Conservation (phyloP, 2,329 filamentous ascomycete genomes). For the Parascedosporium putredinis region DNA sequence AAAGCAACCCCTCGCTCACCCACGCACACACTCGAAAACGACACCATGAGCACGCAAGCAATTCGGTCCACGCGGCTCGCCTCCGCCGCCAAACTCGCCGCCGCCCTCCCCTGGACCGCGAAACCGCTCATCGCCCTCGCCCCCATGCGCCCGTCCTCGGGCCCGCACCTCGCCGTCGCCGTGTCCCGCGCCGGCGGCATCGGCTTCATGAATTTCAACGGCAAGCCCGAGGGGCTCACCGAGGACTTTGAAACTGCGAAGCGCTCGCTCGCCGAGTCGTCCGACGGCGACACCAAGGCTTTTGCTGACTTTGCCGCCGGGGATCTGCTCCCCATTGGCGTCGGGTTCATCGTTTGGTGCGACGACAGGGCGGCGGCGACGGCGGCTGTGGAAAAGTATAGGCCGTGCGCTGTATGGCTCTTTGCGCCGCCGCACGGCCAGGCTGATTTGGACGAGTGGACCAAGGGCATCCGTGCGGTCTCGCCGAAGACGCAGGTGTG, state of each 20-base stretch:
- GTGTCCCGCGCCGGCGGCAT: constrained; percentile 64
- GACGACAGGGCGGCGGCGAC: constrained; percentile 23
- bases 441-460: constrained; percentile 4
- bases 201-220: constrained; percentile 33
- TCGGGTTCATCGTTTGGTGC: constrained; percentile 37
- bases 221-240: constrained; percentile 20
- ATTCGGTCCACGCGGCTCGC: neutral
- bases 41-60: neutral
- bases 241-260: constrained; percentile 21
- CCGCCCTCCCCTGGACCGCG: constrained; percentile 11
- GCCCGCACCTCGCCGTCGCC: constrained; percentile 44
- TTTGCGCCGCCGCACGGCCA: constrained; percentile 31
- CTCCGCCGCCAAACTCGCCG: neutral
- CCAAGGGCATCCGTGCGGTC: constrained; percentile 9
- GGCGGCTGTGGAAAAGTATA: constrained; percentile 17
- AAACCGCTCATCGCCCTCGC: constrained; percentile 42
- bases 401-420: constrained; percentile 26
- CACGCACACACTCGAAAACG: neutral
- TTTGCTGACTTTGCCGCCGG: constrained; percentile 10
- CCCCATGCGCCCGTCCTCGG: constrained; percentile 58
- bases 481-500: constrained; percentile 35
- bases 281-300: constrained; percentile 7
- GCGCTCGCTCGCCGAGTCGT: constrained; percentile 11
- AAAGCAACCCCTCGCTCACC: neutral
- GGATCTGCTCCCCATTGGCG: constrained; percentile 30